A percentile compares a stretch with the other conserved stretches of the same genome.
Conservation (phyloP, 75 land plant species). For the Sequoiadendron giganteum region DNA sequence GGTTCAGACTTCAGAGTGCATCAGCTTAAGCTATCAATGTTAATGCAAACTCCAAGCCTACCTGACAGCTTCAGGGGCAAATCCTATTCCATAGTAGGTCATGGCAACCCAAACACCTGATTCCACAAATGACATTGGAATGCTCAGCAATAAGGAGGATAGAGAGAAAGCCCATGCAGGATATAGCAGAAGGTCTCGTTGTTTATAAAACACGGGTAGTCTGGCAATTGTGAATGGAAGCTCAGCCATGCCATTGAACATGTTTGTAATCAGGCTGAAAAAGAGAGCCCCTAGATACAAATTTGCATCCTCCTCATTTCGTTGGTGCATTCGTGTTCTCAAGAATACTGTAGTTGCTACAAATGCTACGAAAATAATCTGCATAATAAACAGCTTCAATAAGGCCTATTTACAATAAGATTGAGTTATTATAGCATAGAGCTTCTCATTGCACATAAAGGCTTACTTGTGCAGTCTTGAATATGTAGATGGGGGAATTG, state of each 20-base stretch:
- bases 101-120: conserved; percentile 20
- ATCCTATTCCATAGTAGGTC: conserved; percentile 33
- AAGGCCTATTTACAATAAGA: not conserved
- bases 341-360: conserved; percentile 22
- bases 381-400: conserved; percentile 8
- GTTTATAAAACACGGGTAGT: conserved; percentile 30
- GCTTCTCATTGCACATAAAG: not conserved
- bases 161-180: conserved; percentile 37
- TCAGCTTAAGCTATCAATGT: no score
- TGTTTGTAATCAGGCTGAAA: conserved; percentile 16
- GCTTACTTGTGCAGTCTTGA: conserved; percentile 21
- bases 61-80: conserved; percentile 30
- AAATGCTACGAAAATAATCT: conserved; percentile 40
- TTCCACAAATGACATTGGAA: conserved; percentile 31
- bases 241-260: conserved; percentile 36
- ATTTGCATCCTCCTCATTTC: conserved; percentile 11
- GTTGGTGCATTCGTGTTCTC: conserved; percentile 27
- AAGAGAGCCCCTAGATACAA: conserved; percentile 24
- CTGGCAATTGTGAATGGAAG: conserved; percentile 28
- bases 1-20: not conserved
- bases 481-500: conserved; percentile 18
- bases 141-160: conserved; percentile 18
- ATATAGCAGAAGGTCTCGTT: conserved; percentile 16
- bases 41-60: not conserved
- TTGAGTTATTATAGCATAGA: not conserved